A percentile compares a stretch with the other conserved stretches of the same genome.
These are phyloP conservation scores for Metschnikowia lunata DNA, from an alignment of 805 yeast species.

Conservation along the genomic window DNA sequence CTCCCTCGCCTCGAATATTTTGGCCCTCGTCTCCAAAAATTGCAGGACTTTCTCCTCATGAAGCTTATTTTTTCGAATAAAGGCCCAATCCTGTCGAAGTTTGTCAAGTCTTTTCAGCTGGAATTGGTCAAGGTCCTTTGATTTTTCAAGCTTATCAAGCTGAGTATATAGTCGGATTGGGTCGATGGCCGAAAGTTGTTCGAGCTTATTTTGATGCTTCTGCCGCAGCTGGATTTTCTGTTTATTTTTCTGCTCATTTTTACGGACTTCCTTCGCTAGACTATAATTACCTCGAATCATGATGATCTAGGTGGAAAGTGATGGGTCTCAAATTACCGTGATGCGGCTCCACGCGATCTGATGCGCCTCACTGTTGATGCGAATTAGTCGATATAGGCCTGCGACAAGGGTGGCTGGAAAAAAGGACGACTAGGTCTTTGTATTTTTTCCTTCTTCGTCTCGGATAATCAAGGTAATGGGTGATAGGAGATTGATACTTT, in stretches of 20 bases:
- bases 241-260: constrained; percentile 34
- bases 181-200: constrained; percentile 25
- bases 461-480: too few relatives aligned
- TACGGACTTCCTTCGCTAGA: constrained; percentile 35
- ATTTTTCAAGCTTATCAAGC: constrained; percentile 25
- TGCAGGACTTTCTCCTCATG: constrained; percentile 27
- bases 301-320: too few relatives aligned
- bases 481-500: too few relatives aligned
- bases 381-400: too few relatives aligned
- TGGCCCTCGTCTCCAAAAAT: constrained; percentile 21
- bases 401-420: too few relatives aligned
- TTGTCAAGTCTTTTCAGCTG: constrained; percentile 18
- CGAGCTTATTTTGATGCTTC: constrained; percentile 26
- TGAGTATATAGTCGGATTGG: constrained; percentile 34
- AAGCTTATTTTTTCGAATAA: constrained; percentile 30
- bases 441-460: too few relatives aligned
- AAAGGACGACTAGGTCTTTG: too few relatives aligned
- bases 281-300: constrained; percentile 30
- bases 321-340: too few relatives aligned
- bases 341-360: too few relatives aligned
- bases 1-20: constrained; percentile 15
- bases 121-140: constrained; percentile 15
- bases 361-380: too few relatives aligned
- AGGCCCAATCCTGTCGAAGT: constrained; percentile 39
- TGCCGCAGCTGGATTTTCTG: constrained; percentile 34